Conservation (phyloP, 2,329 filamentous ascomycete species). For the Blumeriella jaapii region DNA sequence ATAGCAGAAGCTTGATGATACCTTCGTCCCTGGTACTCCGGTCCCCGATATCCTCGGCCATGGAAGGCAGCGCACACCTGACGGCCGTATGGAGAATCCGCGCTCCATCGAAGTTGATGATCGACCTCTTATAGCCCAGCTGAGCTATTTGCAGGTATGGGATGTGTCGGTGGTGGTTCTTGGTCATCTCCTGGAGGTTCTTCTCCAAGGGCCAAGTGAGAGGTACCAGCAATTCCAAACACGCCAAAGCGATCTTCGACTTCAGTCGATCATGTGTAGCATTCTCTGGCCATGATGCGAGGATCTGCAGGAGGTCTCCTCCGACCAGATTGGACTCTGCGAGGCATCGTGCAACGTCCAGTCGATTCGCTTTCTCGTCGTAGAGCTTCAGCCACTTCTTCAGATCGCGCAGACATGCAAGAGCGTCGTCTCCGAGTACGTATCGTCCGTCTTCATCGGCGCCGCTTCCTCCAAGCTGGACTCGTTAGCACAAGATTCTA, state of each 20-base stretch:
- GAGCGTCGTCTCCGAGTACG: constrained; percentile 81
- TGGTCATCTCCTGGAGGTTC: constrained; percentile 68
- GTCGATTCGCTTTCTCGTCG: constrained; percentile 84
- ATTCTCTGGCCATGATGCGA: constrained; percentile 69
- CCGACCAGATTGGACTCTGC: constrained; percentile 86
- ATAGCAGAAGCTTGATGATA: constrained; percentile 82
- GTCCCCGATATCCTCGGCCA: constrained; percentile 68
- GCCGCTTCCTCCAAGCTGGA: constrained; percentile 73
- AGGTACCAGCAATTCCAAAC: constrained; percentile 81
- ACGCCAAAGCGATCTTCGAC: constrained; percentile 69
- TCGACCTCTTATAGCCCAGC: constrained; percentile 75
- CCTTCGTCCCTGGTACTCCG: constrained; percentile 72
- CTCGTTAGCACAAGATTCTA: constrained; percentile 13
- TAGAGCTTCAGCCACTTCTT: constrained; percentile 93
- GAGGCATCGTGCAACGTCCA: constrained; percentile 89
- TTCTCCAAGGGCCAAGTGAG: constrained; percentile 89
- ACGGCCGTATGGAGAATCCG: constrained; percentile 72
- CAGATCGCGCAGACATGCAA: constrained; percentile 84
- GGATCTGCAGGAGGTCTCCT: constrained; percentile 80
- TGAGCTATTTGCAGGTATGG: constrained; percentile 84
- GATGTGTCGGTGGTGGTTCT: constrained; percentile 86
- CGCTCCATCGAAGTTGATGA: constrained; percentile 72
- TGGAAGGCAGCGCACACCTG: constrained; percentile 70
- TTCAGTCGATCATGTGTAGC: constrained; percentile 63
- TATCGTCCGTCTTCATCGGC: constrained; percentile 73